Evolutionary conservation across 805 yeast species (phyloP), one percentile per base, ranked within the genome.

Genomic region (Torulaspora microellipsoides): DNA sequence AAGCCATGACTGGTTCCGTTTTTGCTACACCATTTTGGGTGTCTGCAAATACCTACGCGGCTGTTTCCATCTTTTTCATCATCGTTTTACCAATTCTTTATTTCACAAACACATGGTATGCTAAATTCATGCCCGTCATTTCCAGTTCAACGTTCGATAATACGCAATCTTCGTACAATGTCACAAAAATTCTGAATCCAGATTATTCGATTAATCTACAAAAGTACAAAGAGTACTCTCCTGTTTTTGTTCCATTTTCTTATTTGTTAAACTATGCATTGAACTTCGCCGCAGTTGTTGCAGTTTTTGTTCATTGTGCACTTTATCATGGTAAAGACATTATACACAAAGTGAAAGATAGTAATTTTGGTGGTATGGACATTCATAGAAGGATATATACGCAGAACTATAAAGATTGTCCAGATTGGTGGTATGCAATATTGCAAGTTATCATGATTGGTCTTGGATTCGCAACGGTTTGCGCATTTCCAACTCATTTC

Each of bases 381-480:
- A 56, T 65, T 34, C 81, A 77, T 56, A 68, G 64, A 56, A 68
- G 81, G 54, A 68, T 78, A 53, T 57, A 57, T 37, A 78, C 77
- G 79, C 57, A 53, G 35, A 66, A 62, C 43, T 82, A 83, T 60
- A 72, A 72, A 31, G 88, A 83, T 50, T 86, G 81, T 15, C 93
- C 95, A 1, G 84, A 80, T 51, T 79, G 82, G 81, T 81, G 88
- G 86, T 83, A 75, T 49, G 71, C 42, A 3, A 40, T 50, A 8
- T 33, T 62, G 10, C 65, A 62, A 29, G 56, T 58, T 8, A 34
- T 59, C 8, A 54, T 53, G 39, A 30, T 61, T 5, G 66, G 56
- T 1, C 36, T 64, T 12, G 61, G 65, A 1, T 63, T 64, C 31
- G 61, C 61, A 3, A 54, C 66, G 2, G 61, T 65, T n/a, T 59